Evolutionary conservation across 148 eudicot species (phyloP).

Genomic region (Vaccinium darrowii): DNA sequence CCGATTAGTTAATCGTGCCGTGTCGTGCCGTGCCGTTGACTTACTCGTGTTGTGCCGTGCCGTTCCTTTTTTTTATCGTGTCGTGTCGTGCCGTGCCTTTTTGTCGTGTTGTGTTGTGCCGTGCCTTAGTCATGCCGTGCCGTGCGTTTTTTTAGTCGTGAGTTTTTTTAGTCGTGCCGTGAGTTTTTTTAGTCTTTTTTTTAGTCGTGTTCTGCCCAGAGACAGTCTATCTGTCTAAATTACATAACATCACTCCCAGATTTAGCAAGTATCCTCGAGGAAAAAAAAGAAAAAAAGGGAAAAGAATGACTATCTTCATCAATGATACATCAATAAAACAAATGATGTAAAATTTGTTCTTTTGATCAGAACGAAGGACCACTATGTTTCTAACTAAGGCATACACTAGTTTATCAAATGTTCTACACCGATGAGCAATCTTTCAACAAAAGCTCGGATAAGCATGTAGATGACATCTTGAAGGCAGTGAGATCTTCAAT

Average conservation of each 20-base stretch:
- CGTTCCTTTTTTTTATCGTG: too few relatives aligned
- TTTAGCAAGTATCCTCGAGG: not conserved
- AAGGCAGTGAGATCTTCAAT: constrained; percentile 53
- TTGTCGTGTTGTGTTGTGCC: too few relatives aligned
- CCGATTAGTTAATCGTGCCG: too few relatives aligned
- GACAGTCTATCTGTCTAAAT: not conserved
- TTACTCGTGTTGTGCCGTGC: too few relatives aligned
- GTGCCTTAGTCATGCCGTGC: too few relatives aligned
- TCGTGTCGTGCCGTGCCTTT: too few relatives aligned
- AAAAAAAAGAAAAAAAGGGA: not conserved
- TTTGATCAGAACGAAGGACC: constrained; percentile 7
- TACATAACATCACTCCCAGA: not conserved
- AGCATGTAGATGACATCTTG: constrained; percentile 54
- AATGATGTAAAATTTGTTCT: constrained; percentile 6
- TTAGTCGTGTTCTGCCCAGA: not conserved
- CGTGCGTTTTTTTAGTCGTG: too few relatives aligned
- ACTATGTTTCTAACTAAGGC: not conserved
- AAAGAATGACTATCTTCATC: constrained; percentile 10
- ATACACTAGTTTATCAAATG: not conserved
- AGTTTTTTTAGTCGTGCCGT: too few relatives aligned
- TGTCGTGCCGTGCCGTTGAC: too few relatives aligned
- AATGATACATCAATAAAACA: not conserved
- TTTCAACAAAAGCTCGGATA: constrained; percentile 72
- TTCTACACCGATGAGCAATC: not conserved
- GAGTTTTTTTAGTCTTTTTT: too few relatives aligned